phyloP scores from a whole-genome alignment of 108 stramenopile species.

The Skeletonema grethae region DNA sequence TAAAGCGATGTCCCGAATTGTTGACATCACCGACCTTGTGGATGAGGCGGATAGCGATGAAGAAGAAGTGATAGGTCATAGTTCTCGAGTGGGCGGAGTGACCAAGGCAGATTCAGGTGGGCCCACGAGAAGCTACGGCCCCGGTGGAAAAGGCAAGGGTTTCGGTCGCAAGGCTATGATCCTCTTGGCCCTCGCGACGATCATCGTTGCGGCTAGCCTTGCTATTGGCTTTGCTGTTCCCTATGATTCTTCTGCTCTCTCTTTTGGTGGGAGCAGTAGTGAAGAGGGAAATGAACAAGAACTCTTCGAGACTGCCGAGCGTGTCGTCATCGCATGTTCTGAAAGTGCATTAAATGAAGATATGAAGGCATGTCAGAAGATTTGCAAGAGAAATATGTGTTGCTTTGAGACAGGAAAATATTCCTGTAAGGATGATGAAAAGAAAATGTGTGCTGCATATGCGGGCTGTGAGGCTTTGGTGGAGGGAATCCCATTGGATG shows the following conservation, averaged over 20 bases:
- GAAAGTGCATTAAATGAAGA: constrained; percentile 19
- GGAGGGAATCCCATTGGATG: constrained; percentile 14
- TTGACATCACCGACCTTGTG: constrained; percentile 41
- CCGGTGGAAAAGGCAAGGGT: constrained; percentile 11
- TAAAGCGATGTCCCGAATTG: constrained; percentile 26
- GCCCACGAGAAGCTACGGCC: background rate
- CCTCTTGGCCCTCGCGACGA: constrained; percentile 9
- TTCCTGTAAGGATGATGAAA: constrained; percentile 33
- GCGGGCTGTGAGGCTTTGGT: constrained; percentile 35
- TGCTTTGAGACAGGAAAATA: constrained; percentile 34
- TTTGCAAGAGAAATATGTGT: constrained; percentile 27
- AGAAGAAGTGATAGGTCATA: constrained; percentile 28
- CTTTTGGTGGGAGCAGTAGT: background rate
- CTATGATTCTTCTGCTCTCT: background rate
- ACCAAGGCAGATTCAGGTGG: background rate
- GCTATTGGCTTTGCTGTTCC: constrained; percentile 35
- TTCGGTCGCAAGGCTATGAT: constrained; percentile 10
- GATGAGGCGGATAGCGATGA: constrained; percentile 16
- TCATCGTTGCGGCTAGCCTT: constrained; percentile 26
- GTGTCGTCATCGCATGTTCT: constrained; percentile 30
- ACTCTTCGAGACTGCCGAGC: constrained; percentile 39
- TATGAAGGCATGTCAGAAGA: constrained; percentile 32
- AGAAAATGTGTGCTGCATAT: constrained; percentile 31
- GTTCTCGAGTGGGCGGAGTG: background rate
- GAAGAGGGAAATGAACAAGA: constrained; percentile 12